Evolutionary conservation across 2,329 filamentous ascomycete species (phyloP).

Genomic region (Trichoderma semiorbis): DNA sequence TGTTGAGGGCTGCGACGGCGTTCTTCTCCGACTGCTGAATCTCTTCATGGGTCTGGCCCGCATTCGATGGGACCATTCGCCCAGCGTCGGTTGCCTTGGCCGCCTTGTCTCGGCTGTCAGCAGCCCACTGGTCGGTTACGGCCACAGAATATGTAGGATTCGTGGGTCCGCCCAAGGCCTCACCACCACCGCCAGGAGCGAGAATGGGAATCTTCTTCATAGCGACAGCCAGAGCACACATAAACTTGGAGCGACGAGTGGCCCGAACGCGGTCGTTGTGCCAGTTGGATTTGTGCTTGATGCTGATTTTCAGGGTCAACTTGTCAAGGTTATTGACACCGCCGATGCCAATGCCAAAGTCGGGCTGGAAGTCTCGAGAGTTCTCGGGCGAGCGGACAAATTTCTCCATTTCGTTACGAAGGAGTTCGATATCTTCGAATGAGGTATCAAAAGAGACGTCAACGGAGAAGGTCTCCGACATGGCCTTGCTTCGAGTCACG

Average conservation of each 20-base stretch:
- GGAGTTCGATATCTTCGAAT: constrained; percentile 83
- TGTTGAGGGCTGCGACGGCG: constrained; percentile 46
- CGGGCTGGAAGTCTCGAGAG: constrained; percentile 82
- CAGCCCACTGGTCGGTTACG: constrained; percentile 66
- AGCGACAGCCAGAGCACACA: constrained; percentile 85
- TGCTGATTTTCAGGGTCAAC: constrained; percentile 75
- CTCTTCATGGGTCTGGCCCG: constrained; percentile 28
- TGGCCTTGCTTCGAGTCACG: constrained; percentile 82
- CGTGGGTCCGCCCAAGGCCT: constrained; percentile 58
- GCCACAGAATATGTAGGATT: constrained; percentile 81
- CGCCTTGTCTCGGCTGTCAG: constrained; percentile 58
- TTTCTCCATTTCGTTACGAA: constrained; percentile 77
- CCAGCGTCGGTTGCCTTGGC: constrained; percentile 59
- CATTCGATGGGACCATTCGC: constrained; percentile 57
- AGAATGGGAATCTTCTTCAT: constrained; percentile 85
- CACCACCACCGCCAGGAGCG: constrained; percentile 69
- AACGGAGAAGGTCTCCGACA: constrained; percentile 80
- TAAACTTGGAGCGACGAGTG: constrained; percentile 86
- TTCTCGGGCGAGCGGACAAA: constrained; percentile 86
- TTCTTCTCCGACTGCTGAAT: constrained; percentile 38
- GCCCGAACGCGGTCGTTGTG: constrained; percentile 80
- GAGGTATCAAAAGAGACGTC: constrained; percentile 81
- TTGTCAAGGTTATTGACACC: constrained; percentile 85
- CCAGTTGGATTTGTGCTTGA: constrained; percentile 92
- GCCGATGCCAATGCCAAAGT: constrained; percentile 73